Base-by-base conservation (phyloP, 169 alveolate species). In the Cryptosporidium canis region DNA sequence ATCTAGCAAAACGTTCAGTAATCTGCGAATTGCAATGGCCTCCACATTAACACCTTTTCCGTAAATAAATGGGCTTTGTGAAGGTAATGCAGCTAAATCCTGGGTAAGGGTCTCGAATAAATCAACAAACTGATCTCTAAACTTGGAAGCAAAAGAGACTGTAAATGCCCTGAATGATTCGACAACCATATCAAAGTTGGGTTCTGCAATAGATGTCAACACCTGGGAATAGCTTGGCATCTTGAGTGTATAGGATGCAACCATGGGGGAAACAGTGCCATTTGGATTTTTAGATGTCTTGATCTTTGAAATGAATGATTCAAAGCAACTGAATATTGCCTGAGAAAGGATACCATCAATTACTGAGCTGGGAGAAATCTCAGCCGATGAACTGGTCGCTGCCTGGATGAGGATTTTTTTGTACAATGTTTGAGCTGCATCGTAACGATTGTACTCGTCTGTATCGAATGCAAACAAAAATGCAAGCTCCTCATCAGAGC, bases 401-500 rank as follows among this genome's bases (percentile, higher is more conserved):
- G 63, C 87, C 24, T 55, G 77, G n/a, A 77, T 18, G 37, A 91
- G 77, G 58, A 90, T 91, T 33, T 87, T 91, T 71, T 82, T 91
- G 51, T 68, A 91, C 43, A 91, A 61, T 64, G 90, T 83, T 43
- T 68, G 85, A 70, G 92, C 90, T 12, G 87, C 85, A 31, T 91
- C 91, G 45, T 83, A 91, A 47, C 96, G 72, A 71, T 93, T 94
- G 70, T 93, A 91, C 14, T 93, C 94, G 85, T 96, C 98, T 1
- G 96, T 91, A 92, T 96, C 98, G 56, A 93, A 93, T 21, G 94
- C 94, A 90, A 95, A 85, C 44, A 96, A 90, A 65, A 94, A 90
- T 29, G 96, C 92, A 16, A 94, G 92, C 64, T 95, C 98, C 35
- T 92, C 95, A 37, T 90, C 96, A 1, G 94, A 90, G 16, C 70